These are phyloP conservation scores for Ophiosphaerella herpotricha DNA, from an alignment of 2,329 filamentous ascomycete genomes.

Conservation along the genomic window DNA sequence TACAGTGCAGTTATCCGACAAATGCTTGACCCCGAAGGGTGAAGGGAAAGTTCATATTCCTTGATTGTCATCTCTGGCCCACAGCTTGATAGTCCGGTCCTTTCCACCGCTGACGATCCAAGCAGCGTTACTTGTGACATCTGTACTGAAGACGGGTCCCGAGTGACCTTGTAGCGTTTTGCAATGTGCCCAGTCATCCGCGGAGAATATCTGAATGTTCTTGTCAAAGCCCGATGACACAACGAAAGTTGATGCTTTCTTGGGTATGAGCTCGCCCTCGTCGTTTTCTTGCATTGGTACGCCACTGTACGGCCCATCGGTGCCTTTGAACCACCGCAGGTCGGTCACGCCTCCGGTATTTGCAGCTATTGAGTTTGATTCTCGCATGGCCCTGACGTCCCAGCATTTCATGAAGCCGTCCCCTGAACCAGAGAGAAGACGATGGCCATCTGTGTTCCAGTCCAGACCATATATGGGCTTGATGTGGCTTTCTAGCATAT, in stretches of 20 bases:
- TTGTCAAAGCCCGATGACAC: constrained; percentile 91
- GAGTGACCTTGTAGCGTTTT: constrained; percentile 90
- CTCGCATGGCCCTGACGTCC: constrained; percentile 89
- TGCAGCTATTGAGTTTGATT: constrained; percentile 83
- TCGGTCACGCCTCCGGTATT: constrained; percentile 92
- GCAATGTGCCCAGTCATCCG: constrained; percentile 91
- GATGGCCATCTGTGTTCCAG: constrained; percentile 88
- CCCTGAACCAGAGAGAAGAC: constrained; percentile 88
- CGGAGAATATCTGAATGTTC: constrained; percentile 93
- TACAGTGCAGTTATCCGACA: not conserved
- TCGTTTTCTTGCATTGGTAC: constrained; percentile 64
- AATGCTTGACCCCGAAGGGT: not conserved
- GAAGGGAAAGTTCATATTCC: constrained; percentile 32
- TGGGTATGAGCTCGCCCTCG: constrained; percentile 68
- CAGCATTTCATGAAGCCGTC: constrained; percentile 98
- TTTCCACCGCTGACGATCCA: constrained; percentile 97
- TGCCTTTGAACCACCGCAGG: constrained; percentile 89
- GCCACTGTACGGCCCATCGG: constrained; percentile 72
- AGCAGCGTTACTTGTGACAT: constrained; percentile 80
- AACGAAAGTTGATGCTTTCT: constrained; percentile 89
- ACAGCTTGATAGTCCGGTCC: constrained; percentile 93
- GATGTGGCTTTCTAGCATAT: constrained; percentile 93
- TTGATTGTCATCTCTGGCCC: constrained; percentile 72
- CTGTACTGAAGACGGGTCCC: constrained; percentile 87
- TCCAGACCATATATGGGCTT: constrained; percentile 92